These are phyloP conservation scores for Puccinia coronata DNA, from an alignment of 1,284 basidiomycete species.

Conservation along the genomic window DNA sequence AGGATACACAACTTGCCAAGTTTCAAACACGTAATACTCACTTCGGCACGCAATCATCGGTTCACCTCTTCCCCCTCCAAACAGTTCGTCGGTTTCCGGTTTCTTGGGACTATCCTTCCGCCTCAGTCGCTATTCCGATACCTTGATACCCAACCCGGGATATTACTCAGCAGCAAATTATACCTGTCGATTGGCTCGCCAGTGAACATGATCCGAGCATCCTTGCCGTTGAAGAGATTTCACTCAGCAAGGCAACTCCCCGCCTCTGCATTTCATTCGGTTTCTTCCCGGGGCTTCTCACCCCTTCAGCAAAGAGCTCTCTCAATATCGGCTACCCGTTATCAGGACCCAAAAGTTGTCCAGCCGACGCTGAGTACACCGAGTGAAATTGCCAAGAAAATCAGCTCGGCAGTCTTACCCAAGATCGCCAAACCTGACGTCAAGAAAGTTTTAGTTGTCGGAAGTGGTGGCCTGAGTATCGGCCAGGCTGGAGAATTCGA, in stretches of 20 bases:
- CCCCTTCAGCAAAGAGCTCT: constrained; percentile 5
- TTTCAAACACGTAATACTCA: not conserved
- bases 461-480: constrained; percentile 92
- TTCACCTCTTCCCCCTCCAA: not conserved
- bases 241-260: constrained; percentile 1
- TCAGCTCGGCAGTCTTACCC: constrained; percentile 86
- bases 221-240: constrained; percentile 36
- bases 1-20: not conserved
- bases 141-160: not conserved
- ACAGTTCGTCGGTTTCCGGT: not conserved
- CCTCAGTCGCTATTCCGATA: not conserved
- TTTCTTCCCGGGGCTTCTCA: constrained; percentile 16
- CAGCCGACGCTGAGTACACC: constrained; percentile 62
- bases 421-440: constrained; percentile 83
- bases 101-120: not conserved
- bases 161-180: not conserved
- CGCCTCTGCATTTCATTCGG: constrained; percentile 1
- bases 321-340: constrained; percentile 21
- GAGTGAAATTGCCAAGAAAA: constrained; percentile 83
- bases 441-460: constrained; percentile 92
- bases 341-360: constrained; percentile 6
- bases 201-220: constrained; percentile 20
- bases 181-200: constrained; percentile 10
- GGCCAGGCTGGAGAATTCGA: constrained; percentile 99
- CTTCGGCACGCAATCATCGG: not conserved